These are phyloP conservation scores for Chrysosphaeria jannelii DNA, from an alignment of 2,329 filamentous ascomycete species.

Conservation along the genomic window DNA sequence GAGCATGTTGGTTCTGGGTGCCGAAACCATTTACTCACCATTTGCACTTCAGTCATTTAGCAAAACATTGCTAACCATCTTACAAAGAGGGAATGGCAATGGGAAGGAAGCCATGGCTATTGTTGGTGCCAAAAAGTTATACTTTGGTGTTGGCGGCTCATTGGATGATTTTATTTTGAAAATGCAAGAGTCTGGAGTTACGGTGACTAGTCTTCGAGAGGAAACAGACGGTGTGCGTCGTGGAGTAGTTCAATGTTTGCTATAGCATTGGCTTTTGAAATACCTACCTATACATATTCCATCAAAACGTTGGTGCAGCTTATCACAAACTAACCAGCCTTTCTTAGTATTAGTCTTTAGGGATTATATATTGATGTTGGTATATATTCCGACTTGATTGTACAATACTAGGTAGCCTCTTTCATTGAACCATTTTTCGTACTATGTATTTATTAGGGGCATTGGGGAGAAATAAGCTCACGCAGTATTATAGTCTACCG, in stretches of 20 bases:
- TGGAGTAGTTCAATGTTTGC: slow-evolving; percentile 22
- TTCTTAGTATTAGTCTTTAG: no score
- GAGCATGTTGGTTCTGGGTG: slow-evolving; percentile 29
- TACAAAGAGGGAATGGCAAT: slow-evolving; percentile 11
- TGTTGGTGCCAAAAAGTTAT: slow-evolving; percentile 48
- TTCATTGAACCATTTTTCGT: no score
- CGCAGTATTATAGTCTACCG: no score
- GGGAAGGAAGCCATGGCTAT: slow-evolving; percentile 24
- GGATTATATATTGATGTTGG: no score
- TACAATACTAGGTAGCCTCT: no score
- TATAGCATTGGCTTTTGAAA: no score
- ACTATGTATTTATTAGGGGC: no score
- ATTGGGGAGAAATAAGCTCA: no score
- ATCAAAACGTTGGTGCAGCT: no score
- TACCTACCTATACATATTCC: no score
- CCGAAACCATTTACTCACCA: slow-evolving; percentile 63
- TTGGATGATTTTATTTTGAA: slow-evolving; percentile 39
- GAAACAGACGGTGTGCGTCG: slow-evolving; percentile 29
- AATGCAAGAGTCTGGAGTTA: slow-evolving; percentile 17
- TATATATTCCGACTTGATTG: no score
- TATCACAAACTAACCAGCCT: no score
- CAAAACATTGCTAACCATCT: slow-evolving; percentile 28
- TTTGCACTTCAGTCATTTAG: slow-evolving; percentile 38
- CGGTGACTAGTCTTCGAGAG: slow-evolving; percentile 21
- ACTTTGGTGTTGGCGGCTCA: slow-evolving; percentile 63